Evolutionary conservation across 1,284 basidiomycete species (phyloP).

Genomic region (Marasmius oreades): DNA sequence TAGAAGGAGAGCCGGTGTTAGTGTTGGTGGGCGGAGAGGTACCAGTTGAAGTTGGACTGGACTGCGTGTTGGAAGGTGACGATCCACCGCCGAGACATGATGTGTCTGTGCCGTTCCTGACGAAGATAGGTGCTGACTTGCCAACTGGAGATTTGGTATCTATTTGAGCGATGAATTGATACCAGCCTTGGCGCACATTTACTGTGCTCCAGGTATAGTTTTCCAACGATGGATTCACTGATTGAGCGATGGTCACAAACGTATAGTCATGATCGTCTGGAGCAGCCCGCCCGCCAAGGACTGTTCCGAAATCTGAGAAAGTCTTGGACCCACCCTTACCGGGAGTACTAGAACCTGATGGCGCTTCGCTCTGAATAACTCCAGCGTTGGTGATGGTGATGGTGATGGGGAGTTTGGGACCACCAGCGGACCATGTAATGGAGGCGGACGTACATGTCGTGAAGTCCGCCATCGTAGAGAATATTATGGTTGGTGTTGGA

Average conservation of each 20-base stretch:
- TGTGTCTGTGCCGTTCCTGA: constrained; percentile 3
- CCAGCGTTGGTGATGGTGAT: constrained; percentile 33
- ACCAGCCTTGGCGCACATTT: constrained; percentile 9
- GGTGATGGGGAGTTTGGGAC: constrained; percentile 22
- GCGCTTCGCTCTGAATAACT: constrained; percentile 16
- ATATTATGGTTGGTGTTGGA: neutral
- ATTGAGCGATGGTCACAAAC: neutral
- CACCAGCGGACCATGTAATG: constrained; percentile 38
- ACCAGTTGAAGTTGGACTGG: neutral
- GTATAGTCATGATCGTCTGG: neutral
- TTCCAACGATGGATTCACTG: neutral
- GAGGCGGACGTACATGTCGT: constrained; percentile 16
- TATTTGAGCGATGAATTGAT: neutral
- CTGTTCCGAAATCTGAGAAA: neutral
- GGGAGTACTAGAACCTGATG: neutral
- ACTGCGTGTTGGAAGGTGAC: neutral
- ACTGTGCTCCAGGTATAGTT: neutral
- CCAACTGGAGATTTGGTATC: neutral
- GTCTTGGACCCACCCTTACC: neutral
- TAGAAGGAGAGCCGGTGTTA: neutral
- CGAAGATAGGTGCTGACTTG: neutral
- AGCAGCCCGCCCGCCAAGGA: neutral
- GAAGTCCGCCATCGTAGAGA: neutral
- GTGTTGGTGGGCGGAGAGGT: neutral
- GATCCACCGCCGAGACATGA: neutral